Base-by-base conservation (phyloP, 225 moss, liverwort and hornwort genomes). In the Ulota crispa region DNA sequence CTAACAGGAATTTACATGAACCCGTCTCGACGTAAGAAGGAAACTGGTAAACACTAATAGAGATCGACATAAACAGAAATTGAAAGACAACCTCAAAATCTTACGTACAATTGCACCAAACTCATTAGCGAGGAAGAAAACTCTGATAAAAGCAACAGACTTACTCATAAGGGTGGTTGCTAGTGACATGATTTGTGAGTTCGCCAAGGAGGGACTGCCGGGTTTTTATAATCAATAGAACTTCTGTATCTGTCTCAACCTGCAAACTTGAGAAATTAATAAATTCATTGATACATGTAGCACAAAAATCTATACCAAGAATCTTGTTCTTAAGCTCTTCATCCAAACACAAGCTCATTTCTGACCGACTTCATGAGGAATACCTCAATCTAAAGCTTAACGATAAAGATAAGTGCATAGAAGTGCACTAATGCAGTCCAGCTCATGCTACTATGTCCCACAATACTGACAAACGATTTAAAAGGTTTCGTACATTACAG, bases 151-250 rank as follows among this genome's bases (percentile, higher is more conserved):
- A n/a, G 47, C 5, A 62, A 6, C 8, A 55, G 31, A 83, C 92
- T 41, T 86, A 96, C 95, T 91, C 89, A 81, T 94, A 94, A 72
- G 96, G 96, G 85, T 96, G 94, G 82, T 92, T 89, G 47, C 76
- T 86, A 45, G 89, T 87, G 55, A 96, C 96, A 89, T 94, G 90
- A 68, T 84, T 80, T 66, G 87, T 93, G 41, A 96, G 86, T 66
- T 89, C 89, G 52, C 80, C 83, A 55, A 94, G 81, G 76, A 96
- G 92, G 75, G 89, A 72, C 69, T 87, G 82, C 75, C 90, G 87
- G 43, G 95, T 96, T 84, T 94, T 95, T 54, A 94, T 89, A 19
- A 96, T 86, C 69, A 94, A 82, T 50, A 96, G 88, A 26, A 92
- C 76, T 85, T 93, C 95, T 73, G 84, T 60, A 54, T 93, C 95